Conservation (phyloP, 257 asterid genomes). For the Solanum tacnaense region DNA sequence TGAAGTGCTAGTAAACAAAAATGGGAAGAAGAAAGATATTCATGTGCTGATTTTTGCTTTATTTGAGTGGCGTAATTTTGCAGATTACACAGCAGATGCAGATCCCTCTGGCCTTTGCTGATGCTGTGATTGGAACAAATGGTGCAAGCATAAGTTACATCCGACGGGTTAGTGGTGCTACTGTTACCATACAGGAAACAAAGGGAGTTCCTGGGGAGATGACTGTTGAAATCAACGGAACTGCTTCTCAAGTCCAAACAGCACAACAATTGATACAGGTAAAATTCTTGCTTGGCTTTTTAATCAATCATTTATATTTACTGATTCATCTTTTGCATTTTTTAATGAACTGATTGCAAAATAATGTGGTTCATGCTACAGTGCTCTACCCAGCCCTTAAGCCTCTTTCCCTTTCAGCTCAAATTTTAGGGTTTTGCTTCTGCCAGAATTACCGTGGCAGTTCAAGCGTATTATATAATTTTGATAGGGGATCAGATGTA, state of each 20-base stretch:
- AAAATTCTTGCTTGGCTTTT: slow-evolving; percentile 1
- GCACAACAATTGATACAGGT: slow-evolving; percentile 95
- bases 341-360: neutral
- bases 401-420: neutral
- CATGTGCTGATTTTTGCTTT: neutral
- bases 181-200: slow-evolving; percentile 90
- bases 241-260: slow-evolving; percentile 90
- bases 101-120: slow-evolving; percentile 86
- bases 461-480: neutral
- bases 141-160: slow-evolving; percentile 92
- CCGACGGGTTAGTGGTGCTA: slow-evolving; percentile 88
- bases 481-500: neutral
- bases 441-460: neutral
- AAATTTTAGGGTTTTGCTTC: neutral
- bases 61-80: slow-evolving; percentile 4
- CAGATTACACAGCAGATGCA: slow-evolving; percentile 81
- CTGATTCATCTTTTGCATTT: neutral
- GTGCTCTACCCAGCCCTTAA: neutral
- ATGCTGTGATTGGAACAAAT: slow-evolving; percentile 90
- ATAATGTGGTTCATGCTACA: neutral
- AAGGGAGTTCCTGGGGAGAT: slow-evolving; percentile 90
- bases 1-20: neutral
- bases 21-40: neutral
- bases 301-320: neutral
- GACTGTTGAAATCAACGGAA: slow-evolving; percentile 94